phyloP scores from a whole-genome alignment of 2,329 filamentous ascomycete species.

The Colletotrichum navitas region DNA sequence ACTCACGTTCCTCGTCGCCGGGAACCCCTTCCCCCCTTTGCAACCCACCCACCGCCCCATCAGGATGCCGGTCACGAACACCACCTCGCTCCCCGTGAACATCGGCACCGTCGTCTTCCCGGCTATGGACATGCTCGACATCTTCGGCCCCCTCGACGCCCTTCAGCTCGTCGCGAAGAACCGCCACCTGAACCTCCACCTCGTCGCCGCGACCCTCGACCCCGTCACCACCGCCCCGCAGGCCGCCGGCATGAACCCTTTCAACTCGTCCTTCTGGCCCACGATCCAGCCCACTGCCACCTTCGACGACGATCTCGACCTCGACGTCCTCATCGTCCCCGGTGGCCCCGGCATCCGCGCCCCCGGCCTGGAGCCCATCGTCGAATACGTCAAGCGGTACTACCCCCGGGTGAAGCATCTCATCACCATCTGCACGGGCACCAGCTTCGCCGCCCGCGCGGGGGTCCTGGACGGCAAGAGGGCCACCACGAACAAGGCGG shows the following conservation, averaged over 20 bases:
- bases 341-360: constrained; percentile 67
- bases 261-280: constrained; percentile 54
- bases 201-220: constrained; percentile 57
- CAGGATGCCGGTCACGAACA: not conserved
- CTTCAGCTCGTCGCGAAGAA: constrained; percentile 42
- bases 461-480: constrained; percentile 70
- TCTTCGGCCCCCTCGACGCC: constrained; percentile 44
- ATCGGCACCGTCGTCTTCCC: constrained; percentile 43
- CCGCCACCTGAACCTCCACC: constrained; percentile 52
- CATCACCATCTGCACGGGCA: constrained; percentile 76
- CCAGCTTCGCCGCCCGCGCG: constrained; percentile 67
- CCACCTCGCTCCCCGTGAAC: constrained; percentile 24
- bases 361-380: constrained; percentile 50
- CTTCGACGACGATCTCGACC: constrained; percentile 63
- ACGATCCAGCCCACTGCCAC: constrained; percentile 61
- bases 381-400: constrained; percentile 56
- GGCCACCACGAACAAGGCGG: constrained; percentile 76
- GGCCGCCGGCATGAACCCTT: constrained; percentile 47
- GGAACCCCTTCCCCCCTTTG: constrained; percentile 1
- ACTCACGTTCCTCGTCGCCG: constrained; percentile 2
- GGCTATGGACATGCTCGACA: constrained; percentile 44
- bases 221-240: constrained; percentile 55
- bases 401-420: constrained; percentile 66
- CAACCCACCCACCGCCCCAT: not conserved
- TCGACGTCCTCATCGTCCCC: constrained; percentile 76